Evolutionary conservation across 352 stramenopile genomes (phyloP), one percentile per base, ranked within the genome.

Genomic region (Phytophthora kernoviae): DNA sequence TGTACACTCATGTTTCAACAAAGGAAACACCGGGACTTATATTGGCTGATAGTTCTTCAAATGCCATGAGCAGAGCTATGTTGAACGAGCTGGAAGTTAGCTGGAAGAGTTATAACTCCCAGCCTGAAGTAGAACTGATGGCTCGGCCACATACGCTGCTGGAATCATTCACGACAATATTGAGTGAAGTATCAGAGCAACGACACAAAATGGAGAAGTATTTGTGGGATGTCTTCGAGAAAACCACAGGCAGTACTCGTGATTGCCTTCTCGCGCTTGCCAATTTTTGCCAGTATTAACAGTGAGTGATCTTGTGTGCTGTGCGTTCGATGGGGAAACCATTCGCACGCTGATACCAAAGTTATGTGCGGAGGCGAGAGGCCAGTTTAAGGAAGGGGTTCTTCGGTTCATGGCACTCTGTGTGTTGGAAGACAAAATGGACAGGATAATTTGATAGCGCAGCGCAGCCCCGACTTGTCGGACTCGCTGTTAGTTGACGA

Each of bases 381-480:
- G 37, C 0, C 4, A 17, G 0, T 84, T 82, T 40, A 70, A 70
- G 15, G 27, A 49, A 14, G 50, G 37, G 0, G 34, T 57, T 15
- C 18, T 84, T 1, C 43, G 24, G 22, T 78, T 74, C 3, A 75
- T 94, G 66, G 74, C 86, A 43, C 45, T 94, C 0, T 94, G 85
- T 40, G 83, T 94, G 0, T 52, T 90, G 4, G 82, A 94, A 73
- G 82, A 96, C 48, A 93, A 88, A 30, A 39, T 91, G 2, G 54
- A 73, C 34, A 64, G 80, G n/a, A 26, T 93, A 0, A 33, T 78
- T 6, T 57, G 41, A 15, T 42, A 24, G 57, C 44, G 0, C 45
- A 60, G 10, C 37, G 39, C 11, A 42, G 50, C 26, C 7, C 34
- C 5, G n/a, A 58, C 0, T 14, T 55, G 11, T 62, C 75, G 10